These are phyloP conservation scores for Leishmania major DNA, from an alignment of 208 protist genomes.

Conservation along the genomic window DNA sequence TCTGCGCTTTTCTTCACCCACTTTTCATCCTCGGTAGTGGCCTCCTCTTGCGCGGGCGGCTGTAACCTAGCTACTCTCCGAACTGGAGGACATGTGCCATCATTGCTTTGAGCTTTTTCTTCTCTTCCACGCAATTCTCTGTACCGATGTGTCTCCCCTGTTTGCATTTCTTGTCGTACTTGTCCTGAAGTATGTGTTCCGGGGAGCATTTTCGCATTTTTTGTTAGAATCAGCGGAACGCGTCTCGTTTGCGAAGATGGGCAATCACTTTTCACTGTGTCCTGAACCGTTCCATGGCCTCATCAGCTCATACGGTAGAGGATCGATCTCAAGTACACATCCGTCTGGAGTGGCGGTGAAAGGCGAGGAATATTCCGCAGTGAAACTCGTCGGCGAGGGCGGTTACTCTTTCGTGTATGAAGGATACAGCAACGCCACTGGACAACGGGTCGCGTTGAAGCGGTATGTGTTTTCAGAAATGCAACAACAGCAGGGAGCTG, in stretches of 20 bases:
- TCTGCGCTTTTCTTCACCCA: not conserved
- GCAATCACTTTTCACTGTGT: conserved; percentile 33
- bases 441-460: conserved; percentile 46
- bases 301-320: conserved; percentile 19
- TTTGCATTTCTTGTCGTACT: not conserved
- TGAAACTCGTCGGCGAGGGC: conserved; percentile 57
- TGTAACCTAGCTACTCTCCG: not conserved
- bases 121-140: not conserved
- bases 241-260: conserved; percentile 13
- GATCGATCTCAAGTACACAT: conserved; percentile 8
- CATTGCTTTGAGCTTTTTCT: not conserved
- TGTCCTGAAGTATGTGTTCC: not conserved
- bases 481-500: conserved; percentile 25
- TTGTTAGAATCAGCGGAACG: not conserved
- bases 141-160: not conserved
- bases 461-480: conserved; percentile 41
- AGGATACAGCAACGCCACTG: conserved; percentile 36
- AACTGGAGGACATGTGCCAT: not conserved
- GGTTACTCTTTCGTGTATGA: conserved; percentile 68
- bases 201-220: not conserved
- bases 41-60: not conserved
- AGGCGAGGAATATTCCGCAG: conserved; percentile 49
- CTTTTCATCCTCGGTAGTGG: not conserved
- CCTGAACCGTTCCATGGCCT: conserved; percentile 26
- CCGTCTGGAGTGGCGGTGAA: conserved; percentile 42